These are phyloP conservation scores for Trichoderma asperelloides DNA, from an alignment of 495 filamentous ascomycete species.

Conservation along the genomic window DNA sequence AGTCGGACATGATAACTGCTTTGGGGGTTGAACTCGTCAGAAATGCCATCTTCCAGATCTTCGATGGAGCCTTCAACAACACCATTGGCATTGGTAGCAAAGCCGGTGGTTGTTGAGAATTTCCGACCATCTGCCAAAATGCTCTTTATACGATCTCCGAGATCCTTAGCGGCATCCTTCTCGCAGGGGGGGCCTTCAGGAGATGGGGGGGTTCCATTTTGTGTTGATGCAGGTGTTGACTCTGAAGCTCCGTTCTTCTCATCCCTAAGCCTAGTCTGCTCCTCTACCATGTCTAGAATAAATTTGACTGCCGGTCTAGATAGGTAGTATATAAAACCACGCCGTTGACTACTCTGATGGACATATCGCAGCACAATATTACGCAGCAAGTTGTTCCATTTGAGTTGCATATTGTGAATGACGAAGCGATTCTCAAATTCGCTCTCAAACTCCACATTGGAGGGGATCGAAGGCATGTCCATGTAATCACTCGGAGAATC, in stretches of 20 bases:
- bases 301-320: constrained; percentile 94
- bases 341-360: constrained; percentile 90
- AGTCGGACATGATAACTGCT: constrained; percentile 91
- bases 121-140: constrained; percentile 77
- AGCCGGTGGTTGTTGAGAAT: constrained; percentile 27
- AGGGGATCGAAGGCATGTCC: constrained; percentile 36
- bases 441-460: constrained; percentile 61
- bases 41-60: constrained; percentile 63
- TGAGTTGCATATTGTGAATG: constrained; percentile 91
- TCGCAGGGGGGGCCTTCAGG: constrained; percentile 31
- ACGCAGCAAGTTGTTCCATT: constrained; percentile 93
- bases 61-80: constrained; percentile 32
- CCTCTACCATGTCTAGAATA: constrained; percentile 92
- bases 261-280: constrained; percentile 63
- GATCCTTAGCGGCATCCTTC: constrained; percentile 50
- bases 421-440: constrained; percentile 99
- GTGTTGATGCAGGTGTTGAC: constrained; percentile 21
- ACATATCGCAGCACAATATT: constrained; percentile 97
- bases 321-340: constrained; percentile 97
- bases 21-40: constrained; percentile 83
- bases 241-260: constrained; percentile 27
- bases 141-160: constrained; percentile 81
- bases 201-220: constrained; percentile 14
- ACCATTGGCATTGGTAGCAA: constrained; percentile 60
- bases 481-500: constrained; percentile 20